These are phyloP conservation scores for Celoporthe dispersa DNA, from an alignment of 2,329 filamentous ascomycete genomes.

Conservation along the genomic window DNA sequence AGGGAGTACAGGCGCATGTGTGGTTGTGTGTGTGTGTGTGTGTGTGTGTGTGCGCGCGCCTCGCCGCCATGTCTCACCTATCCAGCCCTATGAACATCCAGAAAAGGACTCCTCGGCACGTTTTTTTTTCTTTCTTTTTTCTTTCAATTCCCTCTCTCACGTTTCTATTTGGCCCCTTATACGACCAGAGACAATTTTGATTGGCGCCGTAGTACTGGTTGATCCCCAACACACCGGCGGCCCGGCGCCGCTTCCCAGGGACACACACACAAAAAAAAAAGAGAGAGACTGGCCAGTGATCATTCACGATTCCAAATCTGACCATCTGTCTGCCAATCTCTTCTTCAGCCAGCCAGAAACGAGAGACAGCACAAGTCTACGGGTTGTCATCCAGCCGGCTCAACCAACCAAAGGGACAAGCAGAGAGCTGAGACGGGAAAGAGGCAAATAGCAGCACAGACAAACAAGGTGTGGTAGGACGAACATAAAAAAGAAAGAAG, in stretches of 20 bases:
- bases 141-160: neutral
- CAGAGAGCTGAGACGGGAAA: neutral
- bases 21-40: neutral
- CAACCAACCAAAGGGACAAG: neutral
- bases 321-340: neutral
- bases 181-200: neutral
- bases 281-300: neutral
- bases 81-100: slow-evolving; percentile 20
- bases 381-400: too few species aligned
- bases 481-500: neutral
- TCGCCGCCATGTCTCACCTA: slow-evolving; percentile 8
- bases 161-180: neutral
- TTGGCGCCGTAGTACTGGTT: neutral
- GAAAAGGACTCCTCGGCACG: neutral
- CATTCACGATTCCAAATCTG: neutral
- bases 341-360: neutral
- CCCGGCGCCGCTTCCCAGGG: neutral
- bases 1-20: too few species aligned
- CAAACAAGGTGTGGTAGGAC: slow-evolving; percentile 1
- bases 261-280: too few species aligned
- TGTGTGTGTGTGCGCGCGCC: neutral
- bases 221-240: slow-evolving; percentile 1
- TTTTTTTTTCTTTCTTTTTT: neutral
- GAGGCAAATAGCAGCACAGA: neutral
- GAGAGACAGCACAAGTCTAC: neutral